Percentiles rank a stretch among this genome's conserved stretches.
Conservation (phyloP, 768 basidiomycete species). For the Amyloporia xantha region DNA sequence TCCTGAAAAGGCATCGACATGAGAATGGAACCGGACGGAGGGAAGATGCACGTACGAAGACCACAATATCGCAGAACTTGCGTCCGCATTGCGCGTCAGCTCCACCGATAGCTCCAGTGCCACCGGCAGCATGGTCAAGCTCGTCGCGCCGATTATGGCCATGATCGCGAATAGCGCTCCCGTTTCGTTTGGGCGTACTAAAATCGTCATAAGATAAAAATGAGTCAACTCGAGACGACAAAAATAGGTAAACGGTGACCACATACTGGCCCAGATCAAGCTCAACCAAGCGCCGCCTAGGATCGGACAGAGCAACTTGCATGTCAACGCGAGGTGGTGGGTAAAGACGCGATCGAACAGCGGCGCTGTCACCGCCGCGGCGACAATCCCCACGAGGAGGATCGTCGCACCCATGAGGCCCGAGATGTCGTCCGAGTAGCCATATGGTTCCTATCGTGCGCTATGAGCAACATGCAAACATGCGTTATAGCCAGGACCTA, state of each 20-base stretch:
- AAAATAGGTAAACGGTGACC: not conserved
- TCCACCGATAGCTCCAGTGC: constrained; percentile 75
- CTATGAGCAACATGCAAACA: not conserved
- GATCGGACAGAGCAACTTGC: constrained; percentile 55
- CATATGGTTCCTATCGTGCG: constrained; percentile 51
- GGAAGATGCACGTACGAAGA: constrained; percentile 44
- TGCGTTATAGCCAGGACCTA: constrained; percentile 26
- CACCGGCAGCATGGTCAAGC: constrained; percentile 68
- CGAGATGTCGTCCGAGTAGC: constrained; percentile 59
- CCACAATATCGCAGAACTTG: constrained; percentile 73
- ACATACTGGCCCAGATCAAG: constrained; percentile 74
- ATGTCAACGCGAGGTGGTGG: constrained; percentile 53
- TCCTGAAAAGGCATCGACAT: constrained; percentile 30
- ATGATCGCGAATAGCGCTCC: constrained; percentile 60
- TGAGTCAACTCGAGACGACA: too few species aligned
- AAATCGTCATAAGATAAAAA: constrained; percentile 2
- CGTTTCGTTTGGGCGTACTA: constrained; percentile 57
- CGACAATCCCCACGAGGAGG: constrained; percentile 63
- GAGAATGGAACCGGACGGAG: constrained; percentile 1
- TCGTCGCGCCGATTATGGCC: constrained; percentile 58
- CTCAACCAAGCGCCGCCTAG: constrained; percentile 61
- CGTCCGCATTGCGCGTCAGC: constrained; percentile 72
- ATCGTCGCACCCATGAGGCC: constrained; percentile 69
- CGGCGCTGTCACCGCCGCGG: constrained; percentile 63
- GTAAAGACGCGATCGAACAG: constrained; percentile 82